Base-by-base conservation (phyloP, 164 flowering plant species). In the Chimonanthus praecox region DNA sequence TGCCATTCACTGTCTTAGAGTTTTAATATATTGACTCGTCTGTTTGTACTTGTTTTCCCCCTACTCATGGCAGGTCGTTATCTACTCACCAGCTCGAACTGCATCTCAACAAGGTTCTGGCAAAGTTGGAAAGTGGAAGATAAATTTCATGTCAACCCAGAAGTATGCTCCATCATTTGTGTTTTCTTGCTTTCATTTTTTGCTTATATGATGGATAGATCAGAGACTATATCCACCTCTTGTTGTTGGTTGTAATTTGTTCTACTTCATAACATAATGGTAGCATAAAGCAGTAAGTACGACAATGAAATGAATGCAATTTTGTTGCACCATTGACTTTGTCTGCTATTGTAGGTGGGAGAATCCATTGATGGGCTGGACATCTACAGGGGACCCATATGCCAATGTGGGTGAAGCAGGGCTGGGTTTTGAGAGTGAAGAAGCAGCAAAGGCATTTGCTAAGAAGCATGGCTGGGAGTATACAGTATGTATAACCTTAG, bases 301-400 rank as follows among this genome's bases (percentile, higher is more conserved):
- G 33, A 33, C 33, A 33, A 33, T 33, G 33, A 33, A 33, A 4
- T 54, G 60, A 54, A 54, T n/a, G 45, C 9, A 10, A 48, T 33
- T 50, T 69, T n/a, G 20, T 21, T 10, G 33, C 33, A 33, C 46
- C 60, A 69, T 49, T 10, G 15, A 66, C 48, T 66, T 45, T 16
- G 7, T 66, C 6, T 6, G 8, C 3, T 72, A 51, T 68, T 78
- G 75, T 72, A 95, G 99, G 85, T 95, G 99, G 98, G 98, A 93
- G 82, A 95, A 95, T 83, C 99, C 97, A 60, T 82, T 96, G 87
- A 96, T 96, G 97, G 98, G 99, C 15, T 96, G 98, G 98, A 92
- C 99, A 73, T 96, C 98, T 51, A 96, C 98, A 18, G 99, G 99
- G 69, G 99, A 96, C 67, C 98, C 99, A 74, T 96, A 94, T 84